Percentiles rank a stretch among this genome's conserved stretches.
phyloP scores from a whole-genome alignment of 2,329 filamentous ascomycete species.

The Phialophora verrucosa region DNA sequence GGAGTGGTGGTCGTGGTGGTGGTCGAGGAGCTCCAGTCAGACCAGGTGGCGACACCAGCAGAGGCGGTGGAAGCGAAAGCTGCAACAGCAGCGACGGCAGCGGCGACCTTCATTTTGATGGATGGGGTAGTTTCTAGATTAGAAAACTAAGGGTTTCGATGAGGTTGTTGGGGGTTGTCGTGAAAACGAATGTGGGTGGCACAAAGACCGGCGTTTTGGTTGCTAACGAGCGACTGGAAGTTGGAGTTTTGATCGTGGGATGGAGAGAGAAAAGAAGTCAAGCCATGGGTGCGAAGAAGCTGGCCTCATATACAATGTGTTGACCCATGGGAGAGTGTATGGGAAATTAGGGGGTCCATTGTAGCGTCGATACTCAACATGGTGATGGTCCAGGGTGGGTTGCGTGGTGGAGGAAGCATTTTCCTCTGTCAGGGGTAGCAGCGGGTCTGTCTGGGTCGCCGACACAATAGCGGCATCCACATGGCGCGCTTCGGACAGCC shows the following conservation, averaged over 20 bases:
- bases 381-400: conserved; percentile 14
- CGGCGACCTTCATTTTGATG: conserved; percentile 39
- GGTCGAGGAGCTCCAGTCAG: conserved; percentile 17
- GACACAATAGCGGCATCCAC: conserved; percentile 7
- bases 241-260: conserved; percentile 36
- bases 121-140: conserved; percentile 33
- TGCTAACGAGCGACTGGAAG: conserved; percentile 38
- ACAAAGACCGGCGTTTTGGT: conserved; percentile 33
- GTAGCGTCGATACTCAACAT: conserved; percentile 23
- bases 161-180: conserved; percentile 21
- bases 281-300: conserved; percentile 10
- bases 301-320: conserved; percentile 23
- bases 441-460: conserved; percentile 19
- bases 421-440: conserved; percentile 26
- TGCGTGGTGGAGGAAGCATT: conserved; percentile 19
- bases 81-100: conserved; percentile 32
- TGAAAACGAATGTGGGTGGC: conserved; percentile 38
- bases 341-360: conserved; percentile 32
- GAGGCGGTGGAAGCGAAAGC: conserved; percentile 30
- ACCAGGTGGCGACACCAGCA: conserved; percentile 28
- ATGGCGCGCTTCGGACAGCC: conserved; percentile 20
- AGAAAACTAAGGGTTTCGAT: conserved; percentile 25
- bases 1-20: conserved; percentile 29
- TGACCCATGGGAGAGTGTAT: conserved; percentile 6
- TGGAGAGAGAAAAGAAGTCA: conserved; percentile 25